phyloP scores from a whole-genome alignment of 495 filamentous ascomycete genomes.

The Staphylotrichum tortipilum region DNA sequence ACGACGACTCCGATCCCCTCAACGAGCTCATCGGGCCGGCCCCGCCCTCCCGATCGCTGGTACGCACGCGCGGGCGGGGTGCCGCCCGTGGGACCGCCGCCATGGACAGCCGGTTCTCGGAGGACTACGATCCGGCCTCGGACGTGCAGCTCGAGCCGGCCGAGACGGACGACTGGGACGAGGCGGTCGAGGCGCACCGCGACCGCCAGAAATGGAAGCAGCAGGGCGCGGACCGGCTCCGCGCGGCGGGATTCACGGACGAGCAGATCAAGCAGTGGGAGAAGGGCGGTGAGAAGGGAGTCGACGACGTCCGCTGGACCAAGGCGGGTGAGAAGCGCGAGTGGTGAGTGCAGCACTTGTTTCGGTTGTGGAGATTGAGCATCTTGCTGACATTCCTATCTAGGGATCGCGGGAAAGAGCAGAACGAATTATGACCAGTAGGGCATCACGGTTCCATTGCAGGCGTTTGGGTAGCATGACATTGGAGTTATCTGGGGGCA shows the following conservation, averaged over 20 bases:
- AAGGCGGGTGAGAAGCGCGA: slow-evolving; percentile 73
- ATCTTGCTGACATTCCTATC: no score
- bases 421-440: not conserved
- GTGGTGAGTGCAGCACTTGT: slow-evolving; percentile 54
- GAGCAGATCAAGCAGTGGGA: slow-evolving; percentile 72
- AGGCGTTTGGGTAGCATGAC: not conserved
- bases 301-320: slow-evolving; percentile 70
- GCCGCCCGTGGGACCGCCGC: slow-evolving; percentile 45
- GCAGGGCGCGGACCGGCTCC: slow-evolving; percentile 67
- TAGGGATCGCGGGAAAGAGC: slow-evolving; percentile 16
- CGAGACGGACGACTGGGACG: slow-evolving; percentile 66
- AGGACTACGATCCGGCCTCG: slow-evolving; percentile 63
- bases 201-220: slow-evolving; percentile 76
- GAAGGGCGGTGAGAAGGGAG: slow-evolving; percentile 52
- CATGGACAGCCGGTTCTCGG: slow-evolving; percentile 73
- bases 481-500: no score
- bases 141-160: slow-evolving; percentile 54
- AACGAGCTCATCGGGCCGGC: slow-evolving; percentile 74
- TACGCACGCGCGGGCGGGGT: slow-evolving; percentile 72
- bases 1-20: slow-evolving; percentile 63
- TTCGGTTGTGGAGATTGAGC: no score
- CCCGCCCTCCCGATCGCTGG: slow-evolving; percentile 44
- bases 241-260: slow-evolving; percentile 70
- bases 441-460: not conserved
- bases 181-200: slow-evolving; percentile 69